phyloP scores from a whole-genome alignment of 2,329 filamentous ascomycete species.

The Pseudogymnoascus sp. region DNA sequence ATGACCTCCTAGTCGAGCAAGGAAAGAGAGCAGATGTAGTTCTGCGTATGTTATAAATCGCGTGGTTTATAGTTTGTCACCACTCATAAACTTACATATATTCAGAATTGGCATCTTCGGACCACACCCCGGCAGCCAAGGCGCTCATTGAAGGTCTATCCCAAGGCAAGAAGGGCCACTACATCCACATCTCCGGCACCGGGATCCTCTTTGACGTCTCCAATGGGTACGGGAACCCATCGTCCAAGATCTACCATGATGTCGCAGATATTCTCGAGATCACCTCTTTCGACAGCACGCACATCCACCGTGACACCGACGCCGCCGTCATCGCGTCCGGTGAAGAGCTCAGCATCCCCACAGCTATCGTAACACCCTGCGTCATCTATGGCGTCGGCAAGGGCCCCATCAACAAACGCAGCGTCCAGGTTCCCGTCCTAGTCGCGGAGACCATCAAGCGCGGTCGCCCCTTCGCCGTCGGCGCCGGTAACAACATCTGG shows the following conservation, averaged over 20 bases:
- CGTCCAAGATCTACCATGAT: conserved; percentile 39
- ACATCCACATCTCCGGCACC: conserved; percentile 18
- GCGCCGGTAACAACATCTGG: conserved; percentile 39
- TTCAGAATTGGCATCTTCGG: conserved; percentile 11
- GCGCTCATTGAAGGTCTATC: conserved; percentile 14
- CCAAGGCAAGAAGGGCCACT: conserved; percentile 8
- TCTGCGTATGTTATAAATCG: conserved; percentile 9
- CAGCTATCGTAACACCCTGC: conserved; percentile 50
- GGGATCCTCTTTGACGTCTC: conserved; percentile 8
- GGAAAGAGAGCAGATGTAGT: conserved; percentile 15
- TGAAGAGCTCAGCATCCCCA: conserved; percentile 34
- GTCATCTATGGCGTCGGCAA: conserved; percentile 48
- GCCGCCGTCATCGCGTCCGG: conserved; percentile 39
- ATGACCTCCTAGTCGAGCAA: conserved; percentile 12
- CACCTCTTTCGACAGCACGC: conserved; percentile 36
- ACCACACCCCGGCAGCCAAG: conserved; percentile 8
- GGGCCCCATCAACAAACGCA: conserved; percentile 44
- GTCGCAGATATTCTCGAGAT: conserved; percentile 37
- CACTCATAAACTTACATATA: neutral
- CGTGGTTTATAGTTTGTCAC: neutral
- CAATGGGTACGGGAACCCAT: conserved; percentile 16
- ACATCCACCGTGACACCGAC: conserved; percentile 47
- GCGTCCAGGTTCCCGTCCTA: conserved; percentile 42
- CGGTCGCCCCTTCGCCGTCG: conserved; percentile 42
- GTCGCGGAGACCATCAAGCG: conserved; percentile 37